Percentiles rank a stretch among this genome's conserved stretches.
phyloP scores from a whole-genome alignment of 768 basidiomycete genomes.

The Cystoderma amianthinum region DNA sequence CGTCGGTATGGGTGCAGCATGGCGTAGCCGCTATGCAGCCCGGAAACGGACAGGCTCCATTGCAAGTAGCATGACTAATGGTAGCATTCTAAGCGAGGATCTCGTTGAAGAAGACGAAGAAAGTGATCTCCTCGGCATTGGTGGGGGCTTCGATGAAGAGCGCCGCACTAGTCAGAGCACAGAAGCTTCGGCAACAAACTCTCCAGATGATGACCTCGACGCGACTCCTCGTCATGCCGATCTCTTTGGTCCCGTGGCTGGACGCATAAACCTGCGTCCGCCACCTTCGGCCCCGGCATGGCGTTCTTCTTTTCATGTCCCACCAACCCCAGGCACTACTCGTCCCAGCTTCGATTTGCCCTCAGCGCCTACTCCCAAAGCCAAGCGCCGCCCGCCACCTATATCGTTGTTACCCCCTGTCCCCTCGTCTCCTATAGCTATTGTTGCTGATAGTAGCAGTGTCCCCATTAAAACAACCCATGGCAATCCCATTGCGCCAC shows the following conservation, averaged over 20 bases:
- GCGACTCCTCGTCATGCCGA: slow-evolving; percentile 14
- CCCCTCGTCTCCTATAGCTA: slow-evolving; percentile 62
- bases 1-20: slow-evolving; percentile 59
- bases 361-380: slow-evolving; percentile 27
- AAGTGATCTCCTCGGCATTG: slow-evolving; percentile 58
- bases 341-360: slow-evolving; percentile 43
- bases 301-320: slow-evolving; percentile 51
- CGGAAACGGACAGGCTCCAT: slow-evolving; percentile 72
- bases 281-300: slow-evolving; percentile 52
- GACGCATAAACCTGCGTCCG: slow-evolving; percentile 17
- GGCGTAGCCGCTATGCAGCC: slow-evolving; percentile 55
- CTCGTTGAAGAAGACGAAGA: slow-evolving; percentile 83
- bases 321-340: slow-evolving; percentile 42
- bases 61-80: slow-evolving; percentile 61
- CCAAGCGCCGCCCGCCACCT: slow-evolving; percentile 55
- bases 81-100: slow-evolving; percentile 72
- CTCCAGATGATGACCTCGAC: slow-evolving; percentile 35
- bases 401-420: slow-evolving; percentile 62
- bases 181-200: slow-evolving; percentile 32
- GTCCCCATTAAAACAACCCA: slow-evolving; percentile 11
- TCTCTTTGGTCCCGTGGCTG: slow-evolving; percentile 13
- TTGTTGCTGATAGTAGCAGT: slow-evolving; percentile 1
- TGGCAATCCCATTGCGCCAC: slow-evolving; percentile 13
- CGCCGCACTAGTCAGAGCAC: slow-evolving; percentile 20
- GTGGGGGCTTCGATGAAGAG: slow-evolving; percentile 55